These are phyloP conservation scores for Termitomyces titanicus DNA, from an alignment of 768 basidiomycete genomes.

Conservation along the genomic window DNA sequence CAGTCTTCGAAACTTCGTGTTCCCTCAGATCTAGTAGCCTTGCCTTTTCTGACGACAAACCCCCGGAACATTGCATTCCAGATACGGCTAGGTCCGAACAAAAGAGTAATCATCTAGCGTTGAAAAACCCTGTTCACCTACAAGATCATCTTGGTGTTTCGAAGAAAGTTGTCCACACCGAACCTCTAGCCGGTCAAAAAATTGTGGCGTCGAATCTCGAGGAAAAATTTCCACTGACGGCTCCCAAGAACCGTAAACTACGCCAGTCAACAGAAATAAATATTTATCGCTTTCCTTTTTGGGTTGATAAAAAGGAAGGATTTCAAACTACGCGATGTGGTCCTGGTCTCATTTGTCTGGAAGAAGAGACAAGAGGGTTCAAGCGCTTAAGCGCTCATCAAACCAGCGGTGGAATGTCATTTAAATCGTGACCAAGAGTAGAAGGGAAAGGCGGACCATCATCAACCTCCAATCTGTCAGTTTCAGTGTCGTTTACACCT, in stretches of 20 bases:
- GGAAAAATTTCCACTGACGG: conserved; percentile 4
- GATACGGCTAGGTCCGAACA: conserved; percentile 48
- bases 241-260: conserved; percentile 7
- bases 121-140: conserved; percentile 32
- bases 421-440: conserved; percentile 4
- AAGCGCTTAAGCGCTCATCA: not conserved
- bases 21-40: conserved; percentile 35
- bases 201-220: conserved; percentile 25
- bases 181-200: conserved; percentile 23
- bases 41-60: conserved; percentile 34
- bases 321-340: conserved; percentile 24
- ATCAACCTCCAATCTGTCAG: conserved; percentile 13
- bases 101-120: conserved; percentile 30
- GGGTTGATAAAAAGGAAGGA: conserved; percentile 11
- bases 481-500: conserved; percentile 7
- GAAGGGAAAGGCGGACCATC: not conserved
- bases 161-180: conserved; percentile 18
- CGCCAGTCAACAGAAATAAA: conserved; percentile 11
- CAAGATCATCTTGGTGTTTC: conserved; percentile 32
- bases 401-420: not conserved
- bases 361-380: too few species aligned
- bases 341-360: not conserved
- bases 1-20: conserved; percentile 43
- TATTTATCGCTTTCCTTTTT: conserved; percentile 2
- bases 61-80: conserved; percentile 48